Evolutionary conservation across 495 filamentous ascomycete genomes (phyloP).

Genomic region (Penicillium salamii): DNA sequence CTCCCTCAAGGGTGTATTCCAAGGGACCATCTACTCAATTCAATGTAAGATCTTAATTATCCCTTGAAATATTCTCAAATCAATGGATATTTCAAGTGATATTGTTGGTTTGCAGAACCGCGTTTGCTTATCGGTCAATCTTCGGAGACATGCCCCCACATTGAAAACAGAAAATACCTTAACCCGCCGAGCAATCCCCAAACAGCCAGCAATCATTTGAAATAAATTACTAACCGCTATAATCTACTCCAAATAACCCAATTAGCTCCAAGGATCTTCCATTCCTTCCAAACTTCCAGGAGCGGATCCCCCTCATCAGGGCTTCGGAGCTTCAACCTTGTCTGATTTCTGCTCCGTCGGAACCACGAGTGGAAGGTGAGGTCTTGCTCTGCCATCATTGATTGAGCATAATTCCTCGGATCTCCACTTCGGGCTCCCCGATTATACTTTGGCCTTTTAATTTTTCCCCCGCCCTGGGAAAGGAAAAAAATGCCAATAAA

Average conservation of each 20-base stretch:
- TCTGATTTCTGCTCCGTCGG: constrained; percentile 15
- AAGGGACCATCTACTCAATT: neutral
- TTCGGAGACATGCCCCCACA: constrained; percentile 8
- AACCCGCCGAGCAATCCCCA: neutral
- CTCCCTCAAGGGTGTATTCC: neutral
- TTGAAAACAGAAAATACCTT: neutral
- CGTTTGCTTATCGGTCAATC: constrained; percentile 18
- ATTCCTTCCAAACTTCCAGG: constrained; percentile 2
- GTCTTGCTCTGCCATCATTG: neutral
- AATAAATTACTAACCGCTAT: neutral
- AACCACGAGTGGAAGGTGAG: neutral
- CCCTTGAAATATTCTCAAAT: neutral
- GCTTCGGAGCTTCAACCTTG: constrained; percentile 24
- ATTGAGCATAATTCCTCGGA: neutral
- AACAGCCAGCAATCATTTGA: neutral
- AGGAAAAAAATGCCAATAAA: no score
- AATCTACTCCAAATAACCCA: neutral
- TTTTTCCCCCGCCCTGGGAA: neutral
- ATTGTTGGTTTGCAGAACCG: constrained; percentile 1
- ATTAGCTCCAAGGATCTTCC: neutral
- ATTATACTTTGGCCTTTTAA: neutral
- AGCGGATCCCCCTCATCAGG: constrained; percentile 15
- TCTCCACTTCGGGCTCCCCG: constrained; percentile 1
- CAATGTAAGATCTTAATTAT: neutral
- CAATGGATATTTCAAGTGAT: neutral